Base-by-base conservation (phyloP, 768 basidiomycete species). In the Russula ochroleuca region DNA sequence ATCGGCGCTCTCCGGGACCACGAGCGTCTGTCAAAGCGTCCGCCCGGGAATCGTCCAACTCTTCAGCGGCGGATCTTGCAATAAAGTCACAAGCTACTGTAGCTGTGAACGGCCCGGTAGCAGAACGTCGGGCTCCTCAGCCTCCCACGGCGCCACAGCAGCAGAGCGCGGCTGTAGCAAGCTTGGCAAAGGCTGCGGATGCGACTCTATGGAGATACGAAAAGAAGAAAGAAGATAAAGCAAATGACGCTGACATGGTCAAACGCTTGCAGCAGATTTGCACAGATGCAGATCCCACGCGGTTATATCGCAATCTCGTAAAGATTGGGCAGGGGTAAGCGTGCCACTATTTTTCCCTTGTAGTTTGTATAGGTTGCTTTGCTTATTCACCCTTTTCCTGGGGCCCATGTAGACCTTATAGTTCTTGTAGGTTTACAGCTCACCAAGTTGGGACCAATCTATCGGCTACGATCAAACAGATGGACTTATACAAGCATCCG, bases 401-500 rank as follows among this genome's bases (percentile, higher is more conserved):
- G 41, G 41, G 41, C 8, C n/a, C 6, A 4, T 43, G 9, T 73
- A 95, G 94, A 64, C 95, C 96, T 17, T 96, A 95, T 68, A 95
- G 94, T 64, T 95, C 96, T 17, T 96, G 95, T 68, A 95, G 98
- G 2, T 99, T 97, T 76, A 98, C 95, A 14, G 96, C 96, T 19
- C 96, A 98, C 72, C 95, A 98, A 78, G 90, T 95, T 65, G 94
- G 94, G 47, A 94, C 92, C 35, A 96, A 97, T 75, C 70, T 92
- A 37, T 90, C 86, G 13, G 97, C 98, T 38, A 97, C 97, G 47
- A 99, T 99, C 83, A 99, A 99, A 76, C 96, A 98, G 76, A 99
- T 98, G 97, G 97, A 99, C 80, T 82, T 99, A 35, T 95, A 98
- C 76, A 97, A 98, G 78, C 97, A 98, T 72, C 97, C 97, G 47